Evolutionary conservation across 2,329 filamentous ascomycete species (phyloP).

Genomic region (Neophaeococcomyces aloes): DNA sequence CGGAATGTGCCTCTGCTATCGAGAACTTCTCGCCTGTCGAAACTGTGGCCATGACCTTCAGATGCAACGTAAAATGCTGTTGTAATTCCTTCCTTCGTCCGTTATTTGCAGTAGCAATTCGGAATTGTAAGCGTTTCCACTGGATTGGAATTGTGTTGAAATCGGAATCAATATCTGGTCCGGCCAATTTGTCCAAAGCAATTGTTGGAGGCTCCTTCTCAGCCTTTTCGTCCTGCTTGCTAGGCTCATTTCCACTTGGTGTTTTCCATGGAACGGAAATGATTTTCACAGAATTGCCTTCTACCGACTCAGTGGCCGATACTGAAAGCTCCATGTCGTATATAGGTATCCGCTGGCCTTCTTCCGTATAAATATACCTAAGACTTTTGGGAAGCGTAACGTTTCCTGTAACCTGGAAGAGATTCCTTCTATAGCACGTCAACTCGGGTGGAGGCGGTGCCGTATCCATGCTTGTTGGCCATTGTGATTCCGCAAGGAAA

Average conservation of each 20-base stretch:
- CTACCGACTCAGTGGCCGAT: slow-evolving; percentile 87
- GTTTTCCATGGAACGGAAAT: slow-evolving; percentile 99
- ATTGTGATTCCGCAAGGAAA: slow-evolving; percentile 55
- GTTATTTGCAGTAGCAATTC: slow-evolving; percentile 93
- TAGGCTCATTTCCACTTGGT: slow-evolving; percentile 58
- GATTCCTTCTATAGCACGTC: slow-evolving; percentile 88
- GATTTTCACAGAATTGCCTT: slow-evolving; percentile 81
- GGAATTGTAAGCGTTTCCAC: slow-evolving; percentile 87
- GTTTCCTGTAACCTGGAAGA: slow-evolving; percentile 91
- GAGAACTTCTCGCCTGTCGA: slow-evolving; percentile 72
- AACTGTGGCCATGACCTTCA: slow-evolving; percentile 76
- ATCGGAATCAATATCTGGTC: slow-evolving; percentile 66
- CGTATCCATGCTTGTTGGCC: slow-evolving; percentile 46
- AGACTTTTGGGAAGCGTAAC: slow-evolving; percentile 69
- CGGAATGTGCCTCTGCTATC: slow-evolving; percentile 73
- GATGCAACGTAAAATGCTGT: slow-evolving; percentile 83
- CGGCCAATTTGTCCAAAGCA: slow-evolving; percentile 55
- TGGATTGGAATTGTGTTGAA: slow-evolving; percentile 85
- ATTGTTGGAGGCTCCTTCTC: slow-evolving; percentile 83
- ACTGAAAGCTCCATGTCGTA: slow-evolving; percentile 75
- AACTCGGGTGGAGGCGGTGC: slow-evolving; percentile 56
- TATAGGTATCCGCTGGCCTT: slow-evolving; percentile 74
- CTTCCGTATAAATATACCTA: slow-evolving; percentile 70
- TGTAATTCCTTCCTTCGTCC: slow-evolving; percentile 88
- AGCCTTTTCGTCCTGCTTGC: slow-evolving; percentile 46